Evolutionary conservation across 2,329 filamentous ascomycete species (phyloP), one percentile per base, ranked within the genome.

Genomic region (Trichoderma guizhouense): DNA sequence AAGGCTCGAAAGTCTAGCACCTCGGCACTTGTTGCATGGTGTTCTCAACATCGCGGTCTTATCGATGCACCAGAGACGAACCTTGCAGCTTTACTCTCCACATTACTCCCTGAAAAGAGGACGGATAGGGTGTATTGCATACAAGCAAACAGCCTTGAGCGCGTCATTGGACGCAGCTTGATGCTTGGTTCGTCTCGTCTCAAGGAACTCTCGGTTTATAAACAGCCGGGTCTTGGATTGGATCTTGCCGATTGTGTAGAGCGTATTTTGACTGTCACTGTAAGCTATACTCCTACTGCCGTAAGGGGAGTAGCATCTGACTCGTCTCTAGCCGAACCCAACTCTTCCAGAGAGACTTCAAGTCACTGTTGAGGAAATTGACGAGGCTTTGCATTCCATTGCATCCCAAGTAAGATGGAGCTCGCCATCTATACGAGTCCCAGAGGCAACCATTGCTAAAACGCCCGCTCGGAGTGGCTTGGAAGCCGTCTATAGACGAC

Each of bases 101-200:
- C 91, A 3, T 81, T 98, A 0, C 86, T 97, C 0, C 93, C 94
- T 0, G 91, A 94, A 74, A 90, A 87, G 74, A 86, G 94, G 68
- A 90, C 89, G 3, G 94, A 97, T 78, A 88, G 93, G 32, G 92
- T 95, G 2, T 97, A 95, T 78, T 87, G 86, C 47, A 84, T 97
- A 1, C 89, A 93, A 77, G 83, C 88, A 7, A 78, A 82, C 9
- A 85, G 83, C 0, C 84, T 97, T 0, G 88, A 90, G 71, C 88
- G 86, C 66, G 87, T 93, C n/a, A 85, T 97, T 18, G 88, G 86
- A 3, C 87, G 90, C 36, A 88, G 89, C 24, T 84, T 95, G n/a
- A 81, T 86, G 5, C 85, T 97, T 28, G 90, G 91, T 1, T 81
- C 83, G 3, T 88, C 87, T 3, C 87, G 93, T 15, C 84, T 87